Evolutionary conservation across 2,329 filamentous ascomycete species (phyloP), one percentile per base, ranked within the genome.

Genomic region (Bipolaris oryzae): DNA sequence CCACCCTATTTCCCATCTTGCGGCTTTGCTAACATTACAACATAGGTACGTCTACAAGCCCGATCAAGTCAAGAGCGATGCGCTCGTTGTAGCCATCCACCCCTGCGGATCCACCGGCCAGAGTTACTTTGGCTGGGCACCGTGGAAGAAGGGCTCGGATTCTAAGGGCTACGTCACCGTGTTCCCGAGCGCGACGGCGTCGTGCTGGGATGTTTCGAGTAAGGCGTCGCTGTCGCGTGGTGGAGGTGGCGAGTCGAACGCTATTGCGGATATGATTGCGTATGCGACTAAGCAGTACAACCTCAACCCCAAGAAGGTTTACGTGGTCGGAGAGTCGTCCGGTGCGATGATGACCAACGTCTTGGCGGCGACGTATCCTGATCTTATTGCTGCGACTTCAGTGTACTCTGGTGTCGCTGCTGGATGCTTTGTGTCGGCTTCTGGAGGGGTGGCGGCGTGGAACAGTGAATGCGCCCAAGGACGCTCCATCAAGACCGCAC

Each of bases 141-240:
- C 69, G 10, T 73, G 70, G 69, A 61, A 70, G 21, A 61, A 70
- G 56, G 70, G 69, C 15, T 70, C 69, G 1, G 70, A 73, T 33
- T 42, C 54, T 9, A 73, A 73, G 53, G 69, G 70, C 10, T 73
- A 73, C 47, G 61, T 72, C 7, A 68, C 67, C 23, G 67, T 73
- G 2, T 73, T 69, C 68, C 70, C 70, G 21, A 66, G 61, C 43
- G 70, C 69, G 41, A 43, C 16, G 41, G 41, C 23, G 41, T 11
- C 41, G 10, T 87, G 85, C 74, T 87, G 85, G 84, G 85, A 87
- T 55, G 83, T 87, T 1, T 83, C 82, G 5, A 84, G 81, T 9
- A 77, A 78, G 37, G 78, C 78, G 9, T 78, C 84, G 0, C 77
- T 87, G 1, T 82, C 79, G 3, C 85, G 85, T 63, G 78, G 83